Conservation (phyloP, 2,329 filamentous ascomycete species). For the Fusarium austroafricanum region DNA sequence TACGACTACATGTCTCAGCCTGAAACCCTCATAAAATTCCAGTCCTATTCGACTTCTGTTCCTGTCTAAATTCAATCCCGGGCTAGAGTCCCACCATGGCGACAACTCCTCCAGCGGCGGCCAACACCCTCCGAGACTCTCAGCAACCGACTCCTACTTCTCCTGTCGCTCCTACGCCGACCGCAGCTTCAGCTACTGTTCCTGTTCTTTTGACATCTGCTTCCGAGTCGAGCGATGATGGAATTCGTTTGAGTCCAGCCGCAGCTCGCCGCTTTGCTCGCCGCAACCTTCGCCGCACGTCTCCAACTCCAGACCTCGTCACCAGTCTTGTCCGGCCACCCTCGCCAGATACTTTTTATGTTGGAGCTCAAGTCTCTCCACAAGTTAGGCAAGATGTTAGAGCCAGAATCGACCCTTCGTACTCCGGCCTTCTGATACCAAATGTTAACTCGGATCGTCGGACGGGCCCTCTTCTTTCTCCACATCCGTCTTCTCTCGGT, state of each 20-base stretch:
- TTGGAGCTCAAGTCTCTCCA: conserved; percentile 44
- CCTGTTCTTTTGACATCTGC: conserved; percentile 32
- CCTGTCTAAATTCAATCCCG: background rate
- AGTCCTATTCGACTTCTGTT: conserved; percentile 5
- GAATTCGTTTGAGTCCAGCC: conserved; percentile 50
- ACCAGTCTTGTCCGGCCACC: conserved; percentile 55
- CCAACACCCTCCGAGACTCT: conserved; percentile 12
- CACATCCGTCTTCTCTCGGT: conserved; percentile 54
- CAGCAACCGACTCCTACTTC: conserved; percentile 30
- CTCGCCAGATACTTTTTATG: conserved; percentile 53
- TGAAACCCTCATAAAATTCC: conserved; percentile 18
- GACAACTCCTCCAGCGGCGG: conserved; percentile 34
- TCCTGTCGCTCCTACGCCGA: conserved; percentile 9
- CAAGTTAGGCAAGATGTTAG: conserved; percentile 39
- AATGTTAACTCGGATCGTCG: conserved; percentile 46
- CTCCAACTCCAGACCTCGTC: conserved; percentile 55
- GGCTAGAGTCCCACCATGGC: conserved; percentile 30
- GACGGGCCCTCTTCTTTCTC: conserved; percentile 51
- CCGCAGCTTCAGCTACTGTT: conserved; percentile 1
- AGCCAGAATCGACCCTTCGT: conserved; percentile 20
- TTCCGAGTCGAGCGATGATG: conserved; percentile 54
- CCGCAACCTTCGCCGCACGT: conserved; percentile 50
- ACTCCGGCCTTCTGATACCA: conserved; percentile 34
- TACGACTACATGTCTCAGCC: conserved; percentile 31
- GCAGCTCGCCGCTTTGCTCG: conserved; percentile 53